phyloP scores from a whole-genome alignment of 2,329 filamentous ascomycete genomes.

The Pseudonectria buxi region DNA sequence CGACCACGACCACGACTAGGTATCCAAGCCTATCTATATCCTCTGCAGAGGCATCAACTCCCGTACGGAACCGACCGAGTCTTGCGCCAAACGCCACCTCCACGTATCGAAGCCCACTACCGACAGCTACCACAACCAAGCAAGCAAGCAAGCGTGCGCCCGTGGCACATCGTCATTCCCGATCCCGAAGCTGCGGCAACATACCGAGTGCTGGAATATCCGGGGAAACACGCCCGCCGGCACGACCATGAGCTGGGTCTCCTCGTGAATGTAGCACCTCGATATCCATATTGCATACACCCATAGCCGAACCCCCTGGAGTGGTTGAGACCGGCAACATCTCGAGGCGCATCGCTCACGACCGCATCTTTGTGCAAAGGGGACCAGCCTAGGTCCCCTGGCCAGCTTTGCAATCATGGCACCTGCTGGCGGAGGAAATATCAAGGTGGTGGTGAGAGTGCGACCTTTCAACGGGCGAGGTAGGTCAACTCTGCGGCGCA shows the following conservation, averaged over 20 bases:
- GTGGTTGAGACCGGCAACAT: conserved; percentile 1
- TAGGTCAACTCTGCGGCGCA: conserved; percentile 35
- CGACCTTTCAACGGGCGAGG: conserved; percentile 95
- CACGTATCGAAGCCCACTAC: too few species aligned
- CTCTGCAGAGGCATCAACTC: too few species aligned
- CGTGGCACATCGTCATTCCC: too few species aligned
- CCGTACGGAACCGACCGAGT: too few species aligned
- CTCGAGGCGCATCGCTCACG: conserved; percentile 22
- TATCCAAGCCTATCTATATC: conserved; percentile 8
- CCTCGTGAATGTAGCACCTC: neutral
- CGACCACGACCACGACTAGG: too few species aligned
- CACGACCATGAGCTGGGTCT: too few species aligned
- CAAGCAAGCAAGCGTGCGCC: too few species aligned
- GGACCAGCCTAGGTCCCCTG: conserved; percentile 32
- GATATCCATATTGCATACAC: conserved; percentile 3
- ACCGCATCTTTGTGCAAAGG: conserved; percentile 20
- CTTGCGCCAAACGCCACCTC: too few species aligned
- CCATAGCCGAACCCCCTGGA: conserved; percentile 1
- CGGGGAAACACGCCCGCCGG: too few species aligned
- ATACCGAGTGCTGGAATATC: too few species aligned
- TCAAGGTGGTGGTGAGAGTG: conserved; percentile 98
- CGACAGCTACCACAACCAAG: too few species aligned
- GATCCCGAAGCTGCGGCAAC: too few species aligned
- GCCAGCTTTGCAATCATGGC: conserved; percentile 28
- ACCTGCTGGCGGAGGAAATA: conserved; percentile 77